A percentile compares a stretch with the other conserved stretches of the same genome.
Conservation (phyloP, 164 flowering plant species). For the Sextonia rubra region DNA sequence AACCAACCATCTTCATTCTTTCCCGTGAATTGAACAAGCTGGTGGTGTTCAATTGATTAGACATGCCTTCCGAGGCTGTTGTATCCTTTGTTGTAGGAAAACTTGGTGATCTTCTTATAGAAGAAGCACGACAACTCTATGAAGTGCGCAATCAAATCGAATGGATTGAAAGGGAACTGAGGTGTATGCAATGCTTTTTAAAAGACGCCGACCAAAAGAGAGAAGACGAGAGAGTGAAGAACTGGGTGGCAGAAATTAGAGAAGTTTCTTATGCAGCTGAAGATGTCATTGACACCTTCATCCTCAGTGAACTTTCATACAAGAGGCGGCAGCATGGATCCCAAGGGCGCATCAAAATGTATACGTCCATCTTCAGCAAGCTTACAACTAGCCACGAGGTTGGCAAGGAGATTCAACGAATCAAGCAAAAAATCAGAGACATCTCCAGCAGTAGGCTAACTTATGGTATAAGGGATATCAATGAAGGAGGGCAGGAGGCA, state of each 20-base stretch:
- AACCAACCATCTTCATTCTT: too few relatives aligned
- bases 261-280: slow-evolving; percentile 17
- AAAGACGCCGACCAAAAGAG: slow-evolving; percentile 21
- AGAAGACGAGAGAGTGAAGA: slow-evolving; percentile 10
- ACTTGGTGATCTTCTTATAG: slow-evolving; percentile 12
- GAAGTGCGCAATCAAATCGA: slow-evolving; percentile 19
- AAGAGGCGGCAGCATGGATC: not conserved
- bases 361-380: not conserved
- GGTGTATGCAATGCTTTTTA: slow-evolving; percentile 23
- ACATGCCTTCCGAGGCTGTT: slow-evolving; percentile 3
- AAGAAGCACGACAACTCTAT: slow-evolving; percentile 12
- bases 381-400: not conserved
- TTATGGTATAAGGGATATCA: slow-evolving; percentile 5
- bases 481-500: not conserved
- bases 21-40: too few relatives aligned
- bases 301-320: not conserved
- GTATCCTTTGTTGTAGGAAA: slow-evolving; percentile 10
- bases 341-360: not conserved
- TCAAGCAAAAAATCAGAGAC: not conserved
- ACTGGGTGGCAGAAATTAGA: slow-evolving; percentile 20
- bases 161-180: slow-evolving; percentile 17
- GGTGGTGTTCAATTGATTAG: too few relatives aligned
- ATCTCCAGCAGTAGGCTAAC: slow-evolving; percentile 6
- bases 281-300: slow-evolving; percentile 16
- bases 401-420: not conserved